Base-by-base conservation (phyloP, 345 rosid species). In the Passiflora organensis region DNA sequence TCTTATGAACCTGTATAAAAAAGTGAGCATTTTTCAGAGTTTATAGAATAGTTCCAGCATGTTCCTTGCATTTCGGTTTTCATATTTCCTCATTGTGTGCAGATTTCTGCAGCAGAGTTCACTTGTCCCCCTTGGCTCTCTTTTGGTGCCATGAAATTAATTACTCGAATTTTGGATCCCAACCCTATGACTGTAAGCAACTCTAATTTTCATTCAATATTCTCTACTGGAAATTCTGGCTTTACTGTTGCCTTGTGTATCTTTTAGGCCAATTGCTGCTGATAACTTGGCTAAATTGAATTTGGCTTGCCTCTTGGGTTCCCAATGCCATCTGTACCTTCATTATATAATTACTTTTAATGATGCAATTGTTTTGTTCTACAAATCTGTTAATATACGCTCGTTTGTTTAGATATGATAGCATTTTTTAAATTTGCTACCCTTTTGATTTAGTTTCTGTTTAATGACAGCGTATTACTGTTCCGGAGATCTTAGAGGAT, bases 61-160 rank as follows among this genome's bases (percentile, higher is more conserved):
- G 25, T 62, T 50, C 28, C 48, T 37, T 24, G 54, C 59, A 49
- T 38, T 45, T 54, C 58, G 60, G 58, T 56, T 51, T 36, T 57
- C 43, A 58, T 56, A 60, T 58, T 13, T 19, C 37, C 45, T 51
- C 62, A 9, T 3, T 12, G 4, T 46, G 11, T 53, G 74, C 76
- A 93, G 99, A 86, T 93, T 62, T 84, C 95, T 43, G 86, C 82
- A 28, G 95, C 95, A 56, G 99, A 93, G 72, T 89, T 93, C 65
- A 77, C 89, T 73, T 93, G 84, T 48, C 96, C 96, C 16, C 85
- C 95, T 6, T 93, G 99, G 99, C 86, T 93, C 60, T 93, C 99
- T 28, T 84, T 86, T 36, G 70, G 61, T 48, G 91, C 86, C 55
- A 93, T 79, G 95, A 93, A 86, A 70, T 62, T 93, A 62, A 93